A percentile compares a stretch with the other conserved stretches of the same genome.
phyloP scores from a whole-genome alignment of 768 basidiomycete species.

The Sutorius australiensis region DNA sequence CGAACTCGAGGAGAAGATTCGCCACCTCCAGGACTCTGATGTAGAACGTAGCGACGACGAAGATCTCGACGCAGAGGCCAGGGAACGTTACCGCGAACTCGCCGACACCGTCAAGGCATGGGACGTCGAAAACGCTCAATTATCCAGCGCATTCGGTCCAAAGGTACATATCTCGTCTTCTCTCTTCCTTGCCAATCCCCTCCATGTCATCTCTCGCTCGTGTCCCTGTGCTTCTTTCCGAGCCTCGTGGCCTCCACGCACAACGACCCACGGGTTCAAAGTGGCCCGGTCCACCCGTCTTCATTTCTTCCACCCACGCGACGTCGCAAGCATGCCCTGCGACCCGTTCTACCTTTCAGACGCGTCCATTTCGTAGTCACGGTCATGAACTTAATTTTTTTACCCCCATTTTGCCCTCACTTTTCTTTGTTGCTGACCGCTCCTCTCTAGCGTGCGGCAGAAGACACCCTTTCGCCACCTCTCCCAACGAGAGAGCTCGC shows the following conservation, averaged over 20 bases:
- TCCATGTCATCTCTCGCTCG: conserved; percentile 5
- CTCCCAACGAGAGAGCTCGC: conserved; percentile 47
- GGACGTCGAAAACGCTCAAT: conserved; percentile 75
- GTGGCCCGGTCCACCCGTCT: background rate
- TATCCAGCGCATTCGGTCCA: conserved; percentile 63
- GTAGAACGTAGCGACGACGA: conserved; percentile 61
- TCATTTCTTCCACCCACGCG: background rate
- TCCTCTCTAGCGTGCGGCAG: conserved; percentile 41
- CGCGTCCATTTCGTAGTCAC: background rate
- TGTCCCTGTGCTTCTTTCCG: conserved; percentile 9
- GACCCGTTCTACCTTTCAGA: background rate
- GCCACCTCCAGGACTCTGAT: conserved; percentile 71
- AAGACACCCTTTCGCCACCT: conserved; percentile 44
- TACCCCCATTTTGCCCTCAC: background rate
- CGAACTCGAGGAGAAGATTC: conserved; percentile 86
- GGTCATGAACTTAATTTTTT: conserved; percentile 1
- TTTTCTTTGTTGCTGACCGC: conserved; percentile 6
- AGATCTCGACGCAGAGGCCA: conserved; percentile 62
- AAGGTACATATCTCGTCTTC: conserved; percentile 45
- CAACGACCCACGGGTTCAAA: background rate
- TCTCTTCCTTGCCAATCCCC: background rate
- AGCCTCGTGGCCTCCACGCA: conserved; percentile 16
- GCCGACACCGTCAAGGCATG: conserved; percentile 70
- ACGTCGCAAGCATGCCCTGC: background rate
- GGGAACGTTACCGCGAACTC: conserved; percentile 72